These are phyloP conservation scores for Agrocybe praecox DNA, from an alignment of 768 basidiomycete species.

Conservation along the genomic window DNA sequence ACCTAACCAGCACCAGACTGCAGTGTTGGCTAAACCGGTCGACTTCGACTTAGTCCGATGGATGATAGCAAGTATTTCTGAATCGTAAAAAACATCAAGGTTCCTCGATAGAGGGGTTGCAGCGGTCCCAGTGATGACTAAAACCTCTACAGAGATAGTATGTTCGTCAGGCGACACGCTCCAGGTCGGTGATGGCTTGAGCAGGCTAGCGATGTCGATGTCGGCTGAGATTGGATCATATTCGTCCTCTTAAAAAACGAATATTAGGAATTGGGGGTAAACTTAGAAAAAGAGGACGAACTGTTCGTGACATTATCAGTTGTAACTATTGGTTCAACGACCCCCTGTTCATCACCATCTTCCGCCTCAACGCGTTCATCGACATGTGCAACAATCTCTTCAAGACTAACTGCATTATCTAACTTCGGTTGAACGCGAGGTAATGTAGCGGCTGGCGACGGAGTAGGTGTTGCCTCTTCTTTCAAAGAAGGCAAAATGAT, in stretches of 20 bases:
- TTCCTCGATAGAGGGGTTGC: slow-evolving; percentile 48
- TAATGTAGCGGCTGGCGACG: slow-evolving; percentile 57
- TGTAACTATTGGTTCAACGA: too few relatives aligned
- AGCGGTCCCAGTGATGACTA: slow-evolving; percentile 56
- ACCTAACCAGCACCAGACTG: slow-evolving; percentile 81
- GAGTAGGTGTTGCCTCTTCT: slow-evolving; percentile 65
- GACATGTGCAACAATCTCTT: neutral
- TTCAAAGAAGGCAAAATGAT: slow-evolving; percentile 64
- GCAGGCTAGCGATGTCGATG: slow-evolving; percentile 50
- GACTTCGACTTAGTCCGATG: slow-evolving; percentile 67
- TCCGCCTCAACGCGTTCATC: neutral
- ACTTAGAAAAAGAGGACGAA: too few relatives aligned
- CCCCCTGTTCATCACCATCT: too few relatives aligned
- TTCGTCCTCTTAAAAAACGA: neutral
- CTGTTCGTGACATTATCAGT: too few relatives aligned
- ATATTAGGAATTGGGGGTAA: neutral
- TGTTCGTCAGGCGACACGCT: slow-evolving; percentile 35
- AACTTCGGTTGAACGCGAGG: slow-evolving; percentile 28
- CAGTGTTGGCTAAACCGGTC: slow-evolving; percentile 67
- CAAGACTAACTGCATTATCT: too few relatives aligned
- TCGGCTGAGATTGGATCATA: slow-evolving; percentile 37
- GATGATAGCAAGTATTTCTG: slow-evolving; percentile 68
- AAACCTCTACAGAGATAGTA: slow-evolving; percentile 76
- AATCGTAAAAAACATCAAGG: slow-evolving; percentile 68
- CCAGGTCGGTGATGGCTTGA: slow-evolving; percentile 29